Base-by-base conservation (phyloP, 148 eudicot genomes). In the Talinum fruticosum region DNA sequence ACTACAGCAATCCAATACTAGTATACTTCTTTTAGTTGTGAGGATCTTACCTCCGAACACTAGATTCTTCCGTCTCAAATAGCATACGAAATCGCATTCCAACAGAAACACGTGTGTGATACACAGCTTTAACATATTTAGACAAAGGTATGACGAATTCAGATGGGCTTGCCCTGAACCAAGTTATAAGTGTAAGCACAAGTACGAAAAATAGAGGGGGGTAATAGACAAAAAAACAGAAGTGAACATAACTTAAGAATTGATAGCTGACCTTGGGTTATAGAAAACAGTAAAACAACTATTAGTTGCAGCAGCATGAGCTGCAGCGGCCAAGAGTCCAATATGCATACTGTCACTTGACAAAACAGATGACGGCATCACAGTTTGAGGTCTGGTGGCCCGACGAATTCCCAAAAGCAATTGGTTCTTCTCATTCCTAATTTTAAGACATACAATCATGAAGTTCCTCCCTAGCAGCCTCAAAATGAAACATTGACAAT, bases 311-410 rank as follows among this genome's bases (percentile, higher is more conserved):
- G 97, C 91, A 75, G 99, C 99, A 89, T 96, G 99, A 79, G 99
- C 97, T 41, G 99, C 99, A 69, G 99, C 99, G 69, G 99, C 99
- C 35, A 96, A 93, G 64, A 96, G 91, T 77, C 99, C 99, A 69
- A 96, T 96, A 86, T 96, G 99, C 99, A 96, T 96, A 80, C 99
- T 96, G 83, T 96, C 99, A 78, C 98, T 93, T 29, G 99, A 96
- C 49, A 96, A 84, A 87, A 96, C 98, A 76, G 99, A 96, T 67
- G 99, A 96, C 45, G 99, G 99, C 99, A 96, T 96, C 84, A 90
- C 93, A 59, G 97, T 96, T 79, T 96, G 99, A 18, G 97, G 97
- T 38, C 98, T 89, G 78, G 82, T 89, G 47, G 98, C 98, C 75
- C 97, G 98, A 23, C 99, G 95, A 78, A 96, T 96, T 76, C 99